Evolutionary conservation across 331 rosid species (phyloP).

Genomic region (Acacia concinna): DNA sequence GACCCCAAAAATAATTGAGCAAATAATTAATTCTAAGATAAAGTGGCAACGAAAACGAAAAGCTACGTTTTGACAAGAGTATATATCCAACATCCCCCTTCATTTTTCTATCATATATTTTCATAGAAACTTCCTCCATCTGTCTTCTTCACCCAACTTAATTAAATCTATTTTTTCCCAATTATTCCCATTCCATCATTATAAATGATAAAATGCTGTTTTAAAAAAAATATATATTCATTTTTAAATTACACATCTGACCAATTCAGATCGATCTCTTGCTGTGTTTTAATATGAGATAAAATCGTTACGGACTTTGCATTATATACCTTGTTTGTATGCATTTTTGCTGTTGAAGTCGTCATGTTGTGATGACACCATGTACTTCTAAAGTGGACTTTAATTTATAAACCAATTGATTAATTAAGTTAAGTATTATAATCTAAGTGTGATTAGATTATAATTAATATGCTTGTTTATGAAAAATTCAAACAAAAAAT

Average conservation of each 20-base stretch:
- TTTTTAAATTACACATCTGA: neutral
- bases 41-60: neutral
- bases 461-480: neutral
- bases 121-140: neutral
- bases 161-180: neutral
- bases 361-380: neutral
- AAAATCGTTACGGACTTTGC: neutral
- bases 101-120: neutral
- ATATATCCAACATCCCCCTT: neutral
- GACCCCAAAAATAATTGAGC: slow-evolving; percentile 26
- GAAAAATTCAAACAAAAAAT: no score
- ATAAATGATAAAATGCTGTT: neutral
- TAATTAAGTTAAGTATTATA: neutral
- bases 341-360: neutral
- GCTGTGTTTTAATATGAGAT: neutral
- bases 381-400: neutral
- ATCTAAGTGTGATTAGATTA: neutral
- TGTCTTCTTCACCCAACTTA: neutral
- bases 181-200: neutral
- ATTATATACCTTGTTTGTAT: neutral
- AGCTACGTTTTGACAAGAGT: neutral
- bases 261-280: neutral
- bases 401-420: neutral
- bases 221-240: neutral
- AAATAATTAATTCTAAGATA: neutral